phyloP scores from a whole-genome alignment of 148 eudicot genomes.

The Silene latifolia region DNA sequence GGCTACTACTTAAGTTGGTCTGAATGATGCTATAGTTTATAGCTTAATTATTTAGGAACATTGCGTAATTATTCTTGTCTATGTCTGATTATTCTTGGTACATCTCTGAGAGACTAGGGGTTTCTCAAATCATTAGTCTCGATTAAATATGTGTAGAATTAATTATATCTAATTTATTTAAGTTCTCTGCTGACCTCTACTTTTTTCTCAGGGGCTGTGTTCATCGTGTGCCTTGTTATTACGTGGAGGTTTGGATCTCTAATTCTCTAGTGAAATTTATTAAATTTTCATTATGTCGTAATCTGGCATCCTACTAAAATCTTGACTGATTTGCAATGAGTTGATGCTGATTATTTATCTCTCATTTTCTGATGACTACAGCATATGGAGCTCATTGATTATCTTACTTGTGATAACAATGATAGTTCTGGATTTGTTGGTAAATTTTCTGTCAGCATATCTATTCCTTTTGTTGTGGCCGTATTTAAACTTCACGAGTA shows the following conservation, averaged over 20 bases:
- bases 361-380: conserved; percentile 29
- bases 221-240: conserved; percentile 73
- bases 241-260: conserved; percentile 84
- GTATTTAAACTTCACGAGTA: background rate
- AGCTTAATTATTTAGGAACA: background rate
- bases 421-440: conserved; percentile 94
- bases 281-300: background rate
- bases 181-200: conserved; percentile 1
- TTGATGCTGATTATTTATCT: conserved; percentile 12
- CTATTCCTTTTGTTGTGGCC: background rate
- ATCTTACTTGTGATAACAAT: conserved; percentile 79
- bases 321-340: background rate
- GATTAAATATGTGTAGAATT: background rate
- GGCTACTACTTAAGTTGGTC: background rate
- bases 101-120: background rate
- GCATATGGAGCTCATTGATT: conserved; percentile 90
- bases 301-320: conserved; percentile 17
- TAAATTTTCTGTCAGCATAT: conserved; percentile 28
- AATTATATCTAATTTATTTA: background rate
- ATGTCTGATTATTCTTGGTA: background rate
- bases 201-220: conserved; percentile 75
- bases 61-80: background rate
- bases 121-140: background rate
- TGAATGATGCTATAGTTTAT: background rate
- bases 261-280: conserved; percentile 4